A percentile compares a stretch with the other conserved stretches of the same genome.
These are phyloP conservation scores for Pugionium cornutum DNA, from an alignment of 345 rosid species.

Conservation along the genomic window DNA sequence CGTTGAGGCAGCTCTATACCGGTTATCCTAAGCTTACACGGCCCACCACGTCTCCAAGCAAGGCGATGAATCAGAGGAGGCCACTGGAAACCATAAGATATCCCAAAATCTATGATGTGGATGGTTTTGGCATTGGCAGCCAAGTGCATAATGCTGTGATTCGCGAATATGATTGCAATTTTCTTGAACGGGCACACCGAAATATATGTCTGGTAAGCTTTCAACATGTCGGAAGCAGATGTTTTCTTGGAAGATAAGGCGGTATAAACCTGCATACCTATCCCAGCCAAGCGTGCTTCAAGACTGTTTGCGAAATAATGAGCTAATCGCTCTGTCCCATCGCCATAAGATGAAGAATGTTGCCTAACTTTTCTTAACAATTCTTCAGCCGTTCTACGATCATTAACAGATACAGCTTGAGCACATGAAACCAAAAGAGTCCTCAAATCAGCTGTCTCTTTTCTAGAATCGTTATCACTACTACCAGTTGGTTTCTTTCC, in stretches of 20 bases:
- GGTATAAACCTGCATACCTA: conserved; percentile 49
- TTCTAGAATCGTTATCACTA: conserved; percentile 17
- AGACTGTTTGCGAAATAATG: conserved; percentile 78
- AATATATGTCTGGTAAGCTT: conserved; percentile 55
- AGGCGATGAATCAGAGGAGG: conserved; percentile 63
- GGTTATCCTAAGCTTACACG: conserved; percentile 77
- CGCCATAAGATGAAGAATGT: conserved; percentile 67
- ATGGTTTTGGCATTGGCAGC: conserved; percentile 50
- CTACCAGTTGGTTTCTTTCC: conserved; percentile 38
- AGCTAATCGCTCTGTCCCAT: conserved; percentile 77
- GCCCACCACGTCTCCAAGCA: conserved; percentile 50
- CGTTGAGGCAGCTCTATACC: conserved; percentile 80
- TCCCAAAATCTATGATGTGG: conserved; percentile 84
- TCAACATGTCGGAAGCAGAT: conserved; percentile 61
- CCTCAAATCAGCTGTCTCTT: conserved; percentile 69
- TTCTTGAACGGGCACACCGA: conserved; percentile 62
- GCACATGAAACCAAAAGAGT: conserved; percentile 70
- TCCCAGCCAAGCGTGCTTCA: conserved; percentile 69
- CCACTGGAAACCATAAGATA: conserved; percentile 86
- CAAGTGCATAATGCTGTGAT: conserved; percentile 46
- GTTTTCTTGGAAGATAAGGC: conserved; percentile 47
- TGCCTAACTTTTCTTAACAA: conserved; percentile 64
- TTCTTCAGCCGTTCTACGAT: conserved; percentile 60
- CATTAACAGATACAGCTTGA: conserved; percentile 68
- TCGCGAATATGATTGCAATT: conserved; percentile 54